phyloP scores from a whole-genome alignment of 2,329 filamentous ascomycete species.

The Magnaporthiopsis rhizophila region DNA sequence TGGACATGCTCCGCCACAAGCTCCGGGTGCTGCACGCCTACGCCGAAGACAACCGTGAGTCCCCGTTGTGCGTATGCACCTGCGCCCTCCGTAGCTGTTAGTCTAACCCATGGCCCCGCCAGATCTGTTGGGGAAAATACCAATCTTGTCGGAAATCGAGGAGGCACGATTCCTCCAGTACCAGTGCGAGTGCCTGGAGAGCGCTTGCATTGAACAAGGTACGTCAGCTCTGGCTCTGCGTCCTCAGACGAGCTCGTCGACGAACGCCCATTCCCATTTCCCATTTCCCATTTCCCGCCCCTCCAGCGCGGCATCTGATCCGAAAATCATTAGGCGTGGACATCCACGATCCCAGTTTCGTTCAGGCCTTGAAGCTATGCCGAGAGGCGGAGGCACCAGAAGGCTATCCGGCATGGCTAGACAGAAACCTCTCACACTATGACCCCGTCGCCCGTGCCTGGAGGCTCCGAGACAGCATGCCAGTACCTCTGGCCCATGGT shows the following conservation, averaged over 20 bases:
- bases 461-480: constrained; percentile 27
- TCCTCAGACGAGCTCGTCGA: too few relatives aligned
- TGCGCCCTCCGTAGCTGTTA: neutral
- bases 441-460: constrained; percentile 38
- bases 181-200: constrained; percentile 50
- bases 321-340: constrained; percentile 28
- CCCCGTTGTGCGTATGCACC: neutral
- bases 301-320: constrained; percentile 1
- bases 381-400: constrained; percentile 32
- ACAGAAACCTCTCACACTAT: constrained; percentile 40
- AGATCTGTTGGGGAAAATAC: constrained; percentile 32
- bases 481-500: constrained; percentile 23
- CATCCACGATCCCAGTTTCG: constrained; percentile 30
- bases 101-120: constrained; percentile 7
- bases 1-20: constrained; percentile 49
- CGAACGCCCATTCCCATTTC: neutral
- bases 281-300: neutral
- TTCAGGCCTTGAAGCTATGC: constrained; percentile 29
- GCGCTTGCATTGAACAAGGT: constrained; percentile 41
- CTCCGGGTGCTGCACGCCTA: constrained; percentile 39
- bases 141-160: constrained; percentile 45
- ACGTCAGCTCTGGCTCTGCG: constrained; percentile 16
- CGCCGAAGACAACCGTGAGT: constrained; percentile 42
- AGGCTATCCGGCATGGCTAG: constrained; percentile 44
- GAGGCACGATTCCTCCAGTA: constrained; percentile 50